Conservation (phyloP, 192 early-diverging fungal genomes). For the Anaeromyces robustus region DNA sequence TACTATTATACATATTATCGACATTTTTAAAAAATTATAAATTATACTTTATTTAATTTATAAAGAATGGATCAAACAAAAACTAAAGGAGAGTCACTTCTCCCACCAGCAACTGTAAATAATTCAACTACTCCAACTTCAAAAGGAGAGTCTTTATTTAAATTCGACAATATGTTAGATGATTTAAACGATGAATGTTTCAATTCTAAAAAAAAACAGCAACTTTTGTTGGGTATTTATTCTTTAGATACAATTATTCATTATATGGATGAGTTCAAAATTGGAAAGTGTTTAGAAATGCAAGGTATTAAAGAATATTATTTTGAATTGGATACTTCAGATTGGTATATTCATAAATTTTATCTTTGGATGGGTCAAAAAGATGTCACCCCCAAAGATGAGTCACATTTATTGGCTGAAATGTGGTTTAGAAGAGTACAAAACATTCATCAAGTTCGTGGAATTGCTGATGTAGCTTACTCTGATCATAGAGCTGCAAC, state of each 20-base stretch:
- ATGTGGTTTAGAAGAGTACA: not conserved
- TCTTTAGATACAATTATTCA: not conserved
- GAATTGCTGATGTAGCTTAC: not conserved
- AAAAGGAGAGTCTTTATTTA: not conserved
- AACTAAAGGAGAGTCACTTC: not conserved
- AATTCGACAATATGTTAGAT: not conserved
- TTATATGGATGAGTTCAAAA: not conserved
- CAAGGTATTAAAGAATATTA: not conserved
- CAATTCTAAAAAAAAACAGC: not conserved
- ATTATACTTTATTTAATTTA: too few relatives aligned
- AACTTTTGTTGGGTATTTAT: not conserved
- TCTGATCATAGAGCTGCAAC: not conserved
- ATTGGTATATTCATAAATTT: not conserved
- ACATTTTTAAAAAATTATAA: too few relatives aligned
- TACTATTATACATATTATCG: too few relatives aligned
- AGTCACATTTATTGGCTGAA: not conserved
- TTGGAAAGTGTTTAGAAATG: not conserved
- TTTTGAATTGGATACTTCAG: not conserved
- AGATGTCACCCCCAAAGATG: not conserved
- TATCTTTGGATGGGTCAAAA: not conserved
- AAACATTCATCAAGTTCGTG: not conserved
- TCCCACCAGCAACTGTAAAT: not conserved
- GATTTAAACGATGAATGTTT: not conserved
- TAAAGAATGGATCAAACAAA: not conserved
- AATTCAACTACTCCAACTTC: not conserved